phyloP scores from a whole-genome alignment of 805 yeast species.

The Yarrowia sp. region DNA sequence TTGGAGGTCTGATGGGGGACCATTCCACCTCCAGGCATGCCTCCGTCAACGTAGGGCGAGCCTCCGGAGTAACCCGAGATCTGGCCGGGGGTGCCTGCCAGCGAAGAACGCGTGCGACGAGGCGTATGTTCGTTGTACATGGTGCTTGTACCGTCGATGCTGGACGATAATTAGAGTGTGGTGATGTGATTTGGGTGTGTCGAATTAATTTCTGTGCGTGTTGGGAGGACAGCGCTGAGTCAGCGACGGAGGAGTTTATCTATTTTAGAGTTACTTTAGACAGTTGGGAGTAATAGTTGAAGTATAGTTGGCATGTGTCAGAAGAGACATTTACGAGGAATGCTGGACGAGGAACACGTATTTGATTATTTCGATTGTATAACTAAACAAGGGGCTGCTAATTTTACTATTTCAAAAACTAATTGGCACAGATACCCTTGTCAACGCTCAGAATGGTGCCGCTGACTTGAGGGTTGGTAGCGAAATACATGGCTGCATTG shows the following conservation, averaged over 20 bases:
- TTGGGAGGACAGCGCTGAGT: background rate
- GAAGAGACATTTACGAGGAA: no score
- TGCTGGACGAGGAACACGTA: no score
- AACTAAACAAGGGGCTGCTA: no score
- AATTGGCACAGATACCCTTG: conserved; percentile 29
- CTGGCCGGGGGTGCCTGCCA: conserved; percentile 13
- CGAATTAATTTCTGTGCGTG: background rate
- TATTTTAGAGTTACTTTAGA: no score
- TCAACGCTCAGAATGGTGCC: conserved; percentile 31
- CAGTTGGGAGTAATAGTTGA: no score
- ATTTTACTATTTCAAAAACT: no score
- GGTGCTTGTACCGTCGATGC: background rate
- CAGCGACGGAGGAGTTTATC: background rate
- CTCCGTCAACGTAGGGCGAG: conserved; percentile 7
- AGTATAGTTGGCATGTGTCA: background rate
- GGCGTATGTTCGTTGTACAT: conserved; percentile 21
- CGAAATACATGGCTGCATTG: conserved; percentile 32
- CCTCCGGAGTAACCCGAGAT: background rate
- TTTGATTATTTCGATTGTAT: no score
- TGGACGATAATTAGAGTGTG: conserved; percentile 21
- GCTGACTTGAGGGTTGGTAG: conserved; percentile 29
- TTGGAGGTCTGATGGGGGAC: background rate
- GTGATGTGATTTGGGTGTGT: conserved; percentile 5
- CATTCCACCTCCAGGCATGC: conserved; percentile 6
- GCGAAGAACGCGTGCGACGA: conserved; percentile 18